Evolutionary conservation across 2,329 filamentous ascomycete species (phyloP).

Genomic region (Neonectria magnoliae): DNA sequence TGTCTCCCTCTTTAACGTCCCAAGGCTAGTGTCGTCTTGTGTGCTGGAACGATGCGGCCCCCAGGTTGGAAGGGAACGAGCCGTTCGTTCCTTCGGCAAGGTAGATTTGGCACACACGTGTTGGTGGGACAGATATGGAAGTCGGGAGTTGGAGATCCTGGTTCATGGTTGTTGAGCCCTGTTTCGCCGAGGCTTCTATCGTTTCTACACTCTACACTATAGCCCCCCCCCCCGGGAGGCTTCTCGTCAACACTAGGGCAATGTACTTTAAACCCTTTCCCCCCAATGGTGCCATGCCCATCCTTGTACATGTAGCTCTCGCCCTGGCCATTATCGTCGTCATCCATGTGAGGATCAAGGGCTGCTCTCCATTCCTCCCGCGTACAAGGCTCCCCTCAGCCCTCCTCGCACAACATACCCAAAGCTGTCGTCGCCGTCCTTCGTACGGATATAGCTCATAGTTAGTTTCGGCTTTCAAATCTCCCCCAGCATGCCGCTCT

Average conservation of each 20-base stretch:
- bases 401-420: conserved; percentile 12
- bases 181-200: conserved; percentile 17
- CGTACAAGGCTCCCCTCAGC: conserved; percentile 19
- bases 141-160: conserved; percentile 8
- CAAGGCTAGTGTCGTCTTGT: neutral
- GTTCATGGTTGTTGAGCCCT: neutral
- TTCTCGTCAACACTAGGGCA: conserved; percentile 9
- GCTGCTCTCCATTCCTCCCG: conserved; percentile 25
- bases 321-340: conserved; percentile 27
- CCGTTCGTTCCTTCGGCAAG: conserved; percentile 1
- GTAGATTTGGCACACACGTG: conserved; percentile 1
- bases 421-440: neutral
- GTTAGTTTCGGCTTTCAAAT: conserved; percentile 34
- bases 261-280: conserved; percentile 13
- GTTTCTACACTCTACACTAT: neutral
- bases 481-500: conserved; percentile 84
- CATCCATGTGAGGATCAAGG: conserved; percentile 28
- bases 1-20: conserved; percentile 3
- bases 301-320: conserved; percentile 32
- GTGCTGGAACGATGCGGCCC: neutral
- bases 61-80: neutral
- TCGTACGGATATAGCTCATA: neutral
- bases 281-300: conserved; percentile 28
- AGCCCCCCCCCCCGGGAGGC: neutral
- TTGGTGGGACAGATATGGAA: conserved; percentile 1